Percentiles rank a stretch among this genome's conserved stretches.
Conservation (phyloP, 2,329 filamentous ascomycete genomes). For the Cercospora canescens region DNA sequence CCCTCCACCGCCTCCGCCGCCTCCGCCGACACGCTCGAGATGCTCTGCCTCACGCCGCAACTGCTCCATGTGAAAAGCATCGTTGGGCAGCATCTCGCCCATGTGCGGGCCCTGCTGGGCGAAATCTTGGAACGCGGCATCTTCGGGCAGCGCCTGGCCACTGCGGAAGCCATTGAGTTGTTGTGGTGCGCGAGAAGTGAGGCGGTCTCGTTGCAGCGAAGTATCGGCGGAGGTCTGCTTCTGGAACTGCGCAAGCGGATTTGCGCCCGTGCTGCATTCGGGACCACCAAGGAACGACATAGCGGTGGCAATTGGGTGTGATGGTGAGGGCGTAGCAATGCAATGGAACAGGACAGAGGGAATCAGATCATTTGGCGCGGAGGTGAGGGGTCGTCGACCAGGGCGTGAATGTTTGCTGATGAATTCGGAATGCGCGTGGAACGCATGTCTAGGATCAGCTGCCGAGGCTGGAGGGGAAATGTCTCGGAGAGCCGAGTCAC, state of each 20-base stretch:
- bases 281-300: constrained; percentile 98
- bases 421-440: neutral
- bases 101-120: constrained; percentile 73
- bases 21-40: constrained; percentile 26
- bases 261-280: constrained; percentile 94
- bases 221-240: constrained; percentile 98
- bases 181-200: constrained; percentile 43
- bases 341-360: neutral
- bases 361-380: neutral
- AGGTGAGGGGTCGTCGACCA: neutral
- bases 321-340: neutral
- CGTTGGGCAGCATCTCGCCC: constrained; percentile 52
- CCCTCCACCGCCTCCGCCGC: constrained; percentile 28
- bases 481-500: neutral
- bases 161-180: constrained; percentile 35
- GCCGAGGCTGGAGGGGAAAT: neutral
- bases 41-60: constrained; percentile 64
- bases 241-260: constrained; percentile 94
- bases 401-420: neutral
- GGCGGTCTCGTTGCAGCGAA: constrained; percentile 85
- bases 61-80: constrained; percentile 67
- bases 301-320: neutral
- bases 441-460: neutral
- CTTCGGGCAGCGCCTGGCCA: constrained; percentile 29
- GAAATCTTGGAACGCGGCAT: constrained; percentile 60